A percentile compares a stretch with the other conserved stretches of the same genome.
phyloP scores from a whole-genome alignment of 441 rosid genomes.

The Adansonia rubrostipa region DNA sequence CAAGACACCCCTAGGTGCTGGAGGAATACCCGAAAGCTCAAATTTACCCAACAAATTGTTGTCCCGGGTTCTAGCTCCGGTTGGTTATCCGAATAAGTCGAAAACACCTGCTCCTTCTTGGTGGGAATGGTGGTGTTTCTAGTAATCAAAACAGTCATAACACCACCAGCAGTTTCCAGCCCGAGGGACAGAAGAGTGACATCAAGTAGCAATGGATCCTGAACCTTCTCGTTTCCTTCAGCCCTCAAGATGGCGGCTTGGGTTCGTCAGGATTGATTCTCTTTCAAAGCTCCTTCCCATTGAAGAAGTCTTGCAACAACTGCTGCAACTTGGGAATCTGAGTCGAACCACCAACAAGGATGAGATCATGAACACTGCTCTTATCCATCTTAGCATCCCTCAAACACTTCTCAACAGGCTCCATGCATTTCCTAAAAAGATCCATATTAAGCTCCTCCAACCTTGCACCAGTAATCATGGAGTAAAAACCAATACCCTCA shows the following conservation, averaged over 20 bases:
- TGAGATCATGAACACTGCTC: conserved; percentile 52
- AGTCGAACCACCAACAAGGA: conserved; percentile 68
- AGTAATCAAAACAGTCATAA: conserved; percentile 58
- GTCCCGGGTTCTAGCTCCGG: conserved; percentile 27
- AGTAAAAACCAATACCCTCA: conserved; percentile 62
- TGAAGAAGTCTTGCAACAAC: conserved; percentile 60
- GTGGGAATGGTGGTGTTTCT: conserved; percentile 68
- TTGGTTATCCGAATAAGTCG: conserved; percentile 66
- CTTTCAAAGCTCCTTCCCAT: conserved; percentile 68
- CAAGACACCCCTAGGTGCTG: conserved; percentile 36
- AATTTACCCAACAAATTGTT: too few relatives aligned
- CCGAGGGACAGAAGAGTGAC: conserved; percentile 68
- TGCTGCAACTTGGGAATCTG: conserved; percentile 70
- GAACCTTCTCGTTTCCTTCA: conserved; percentile 70
- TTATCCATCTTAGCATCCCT: conserved; percentile 74
- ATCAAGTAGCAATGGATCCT: conserved; percentile 56
- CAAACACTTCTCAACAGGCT: conserved; percentile 68
- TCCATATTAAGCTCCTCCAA: conserved; percentile 71
- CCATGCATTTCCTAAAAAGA: conserved; percentile 67
- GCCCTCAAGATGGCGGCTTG: conserved; percentile 71
- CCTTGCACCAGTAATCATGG: conserved; percentile 58
- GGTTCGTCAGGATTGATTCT: conserved; percentile 64
- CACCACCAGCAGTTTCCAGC: conserved; percentile 64
- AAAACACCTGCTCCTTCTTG: conserved; percentile 67
- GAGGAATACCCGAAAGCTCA: too few relatives aligned